Evolutionary conservation across 192 early-diverging fungal species (phyloP), one percentile per base, ranked within the genome.

Genomic region (Umbelopsis sp.): DNA sequence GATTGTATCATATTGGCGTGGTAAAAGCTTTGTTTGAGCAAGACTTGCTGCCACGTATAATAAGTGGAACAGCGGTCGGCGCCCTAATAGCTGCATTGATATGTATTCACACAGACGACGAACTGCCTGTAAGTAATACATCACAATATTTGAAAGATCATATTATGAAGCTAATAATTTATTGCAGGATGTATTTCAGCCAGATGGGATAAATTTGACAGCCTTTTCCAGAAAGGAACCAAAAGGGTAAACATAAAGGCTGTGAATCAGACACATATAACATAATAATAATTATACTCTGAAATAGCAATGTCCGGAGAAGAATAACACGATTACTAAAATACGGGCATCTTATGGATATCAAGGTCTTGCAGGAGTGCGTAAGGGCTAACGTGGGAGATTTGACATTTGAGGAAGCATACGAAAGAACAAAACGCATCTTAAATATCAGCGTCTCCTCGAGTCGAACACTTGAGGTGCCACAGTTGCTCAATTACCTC

Each of bases 401-500:
- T 64, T 55, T 89, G 30, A 88, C 88, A 9, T 90, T 88, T 68
- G 85, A 87, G 49, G 90, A 94, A 75, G 92, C 92, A 20, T 94
- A 85, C 71, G 71, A 72, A 20, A 76, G 72, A 68, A 90, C 89
- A 15, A 86, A 88, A 58, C 80, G 91, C 6, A 81, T 92, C 9
- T 74, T 94, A n/a, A 94, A 94, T 70, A 94, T 94, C 48, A 90
- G 86, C 18, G 91, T 94, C 18, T 81, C 87, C 22, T 92, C 92
- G 0, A 82, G 84, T 11, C 78, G 90, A 44, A 92, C 86, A 73
- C 86, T 89, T 30, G 91, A 92, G 73, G 89, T 91, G 10, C 92
- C 92, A 37, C 85, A 89, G 44, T 72, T 91, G 16, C 72, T 93
- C 9, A 93, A 93, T 71, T 89, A 93, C 65, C 80, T 93, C 30